Percentiles rank a stretch among this genome's conserved stretches.
These are phyloP conservation scores for Letharia lupina DNA, from an alignment of 495 filamentous ascomycete species.

Conservation along the genomic window DNA sequence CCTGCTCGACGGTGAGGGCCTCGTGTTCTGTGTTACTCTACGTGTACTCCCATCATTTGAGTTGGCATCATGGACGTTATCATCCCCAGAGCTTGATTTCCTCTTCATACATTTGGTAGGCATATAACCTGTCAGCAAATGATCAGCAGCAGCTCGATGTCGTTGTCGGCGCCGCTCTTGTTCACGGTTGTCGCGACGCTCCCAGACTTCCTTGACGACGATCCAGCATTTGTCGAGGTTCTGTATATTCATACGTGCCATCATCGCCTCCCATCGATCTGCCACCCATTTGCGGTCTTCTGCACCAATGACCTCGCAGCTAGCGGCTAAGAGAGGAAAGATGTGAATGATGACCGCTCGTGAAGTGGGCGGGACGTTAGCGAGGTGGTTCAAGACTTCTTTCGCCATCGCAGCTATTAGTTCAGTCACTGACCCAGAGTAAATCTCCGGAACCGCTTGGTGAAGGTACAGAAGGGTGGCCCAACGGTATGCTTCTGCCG, in stretches of 20 bases:
- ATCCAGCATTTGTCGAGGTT: slow-evolving; percentile 67
- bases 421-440: slow-evolving; percentile 39
- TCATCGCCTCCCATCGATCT: slow-evolving; percentile 56
- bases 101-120: slow-evolving; percentile 8
- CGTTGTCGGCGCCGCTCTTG: slow-evolving; percentile 27
- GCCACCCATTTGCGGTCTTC: slow-evolving; percentile 65
- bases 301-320: slow-evolving; percentile 53
- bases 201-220: slow-evolving; percentile 65
- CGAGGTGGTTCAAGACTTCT: slow-evolving; percentile 52
- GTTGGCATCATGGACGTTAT: not conserved
- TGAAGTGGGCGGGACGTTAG: slow-evolving; percentile 54
- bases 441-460: slow-evolving; percentile 67
- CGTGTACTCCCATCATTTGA: not conserved
- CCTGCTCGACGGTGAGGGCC: not conserved
- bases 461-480: slow-evolving; percentile 70
- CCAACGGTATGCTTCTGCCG: slow-evolving; percentile 69
- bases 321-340: slow-evolving; percentile 64
- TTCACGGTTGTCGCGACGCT: slow-evolving; percentile 46
- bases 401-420: slow-evolving; percentile 52
- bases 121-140: slow-evolving; percentile 3
- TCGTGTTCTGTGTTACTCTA: not conserved
- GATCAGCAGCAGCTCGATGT: slow-evolving; percentile 11
- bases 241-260: slow-evolving; percentile 57
- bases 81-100: slow-evolving; percentile 5
- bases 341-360: slow-evolving; percentile 68